Evolutionary conservation across 306 rosid species (phyloP).

Genomic region (Cicer yamashitae): DNA sequence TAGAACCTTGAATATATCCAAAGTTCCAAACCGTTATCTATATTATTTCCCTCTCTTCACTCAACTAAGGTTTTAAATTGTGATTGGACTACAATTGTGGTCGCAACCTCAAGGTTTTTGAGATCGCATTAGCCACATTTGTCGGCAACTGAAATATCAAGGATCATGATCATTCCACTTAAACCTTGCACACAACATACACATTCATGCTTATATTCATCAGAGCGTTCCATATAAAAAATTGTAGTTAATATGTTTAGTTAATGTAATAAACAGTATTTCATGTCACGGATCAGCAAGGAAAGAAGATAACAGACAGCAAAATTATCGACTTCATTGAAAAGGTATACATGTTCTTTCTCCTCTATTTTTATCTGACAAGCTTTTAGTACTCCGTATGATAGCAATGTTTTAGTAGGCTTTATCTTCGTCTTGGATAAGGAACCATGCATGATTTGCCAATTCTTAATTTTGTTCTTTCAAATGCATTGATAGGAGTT

Average conservation of each 20-base stretch:
- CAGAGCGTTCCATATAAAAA: neutral
- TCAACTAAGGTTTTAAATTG: neutral
- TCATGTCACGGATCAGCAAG: constrained; percentile 88
- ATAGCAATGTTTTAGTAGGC: constrained; percentile 8
- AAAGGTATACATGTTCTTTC: constrained; percentile 64
- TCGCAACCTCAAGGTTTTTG: neutral
- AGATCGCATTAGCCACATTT: neutral
- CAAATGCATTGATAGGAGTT: neutral
- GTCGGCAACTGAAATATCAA: neutral
- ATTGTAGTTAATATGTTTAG: constrained; percentile 42
- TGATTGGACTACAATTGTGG: neutral
- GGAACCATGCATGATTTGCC: constrained; percentile 5
- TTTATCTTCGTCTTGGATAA: constrained; percentile 1
- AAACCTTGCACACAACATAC: neutral
- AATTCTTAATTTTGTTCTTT: constrained; percentile 1
- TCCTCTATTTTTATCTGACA: constrained; percentile 9
- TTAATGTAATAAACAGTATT: constrained; percentile 59
- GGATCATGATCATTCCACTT: neutral
- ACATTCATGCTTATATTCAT: neutral
- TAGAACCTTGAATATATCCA: neutral
- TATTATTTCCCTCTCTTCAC: neutral
- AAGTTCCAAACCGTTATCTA: neutral
- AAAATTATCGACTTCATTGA: constrained; percentile 73
- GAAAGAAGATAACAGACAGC: constrained; percentile 68
- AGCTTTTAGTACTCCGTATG: constrained; percentile 8